Percentiles rank a stretch among this genome's conserved stretches.
Evolutionary conservation across 805 yeast genomes (phyloP).

Genomic region (Saccharomycopsis sp.): DNA sequence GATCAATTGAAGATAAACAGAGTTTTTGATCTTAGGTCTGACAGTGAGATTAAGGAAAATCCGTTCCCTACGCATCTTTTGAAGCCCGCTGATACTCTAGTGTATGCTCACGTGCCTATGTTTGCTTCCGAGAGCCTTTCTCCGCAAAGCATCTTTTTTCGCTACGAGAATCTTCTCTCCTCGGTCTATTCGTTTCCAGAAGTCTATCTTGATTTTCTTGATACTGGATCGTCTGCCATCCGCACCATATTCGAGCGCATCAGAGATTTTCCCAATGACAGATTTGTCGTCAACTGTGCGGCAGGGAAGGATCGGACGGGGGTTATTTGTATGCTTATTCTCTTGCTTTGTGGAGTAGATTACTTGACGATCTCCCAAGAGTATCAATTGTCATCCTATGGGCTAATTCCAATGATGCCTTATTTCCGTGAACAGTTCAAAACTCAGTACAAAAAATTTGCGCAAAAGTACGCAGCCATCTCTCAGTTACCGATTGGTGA

Average conservation of each 20-base stretch:
- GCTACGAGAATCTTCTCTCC: conserved; percentile 47
- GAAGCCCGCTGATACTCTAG: not conserved
- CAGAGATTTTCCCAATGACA: conserved; percentile 44
- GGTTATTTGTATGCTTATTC: conserved; percentile 57
- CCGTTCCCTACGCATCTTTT: conserved; percentile 8
- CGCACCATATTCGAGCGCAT: conserved; percentile 46
- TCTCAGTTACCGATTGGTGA: conserved; percentile 23
- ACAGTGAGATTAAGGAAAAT: conserved; percentile 42
- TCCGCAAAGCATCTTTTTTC: conserved; percentile 55
- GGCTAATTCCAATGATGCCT: conserved; percentile 46
- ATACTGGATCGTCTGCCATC: conserved; percentile 42
- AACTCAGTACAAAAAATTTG: conserved; percentile 30
- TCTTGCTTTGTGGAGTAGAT: conserved; percentile 60
- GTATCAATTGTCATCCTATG: conserved; percentile 67
- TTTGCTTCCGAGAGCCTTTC: conserved; percentile 42
- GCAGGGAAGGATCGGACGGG: conserved; percentile 90
- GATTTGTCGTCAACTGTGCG: conserved; percentile 60
- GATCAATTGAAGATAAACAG: conserved; percentile 37
- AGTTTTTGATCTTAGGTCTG: conserved; percentile 64
- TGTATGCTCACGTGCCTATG: conserved; percentile 18
- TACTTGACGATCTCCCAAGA: conserved; percentile 61
- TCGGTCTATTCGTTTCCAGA: conserved; percentile 57
- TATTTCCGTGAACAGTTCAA: conserved; percentile 32
- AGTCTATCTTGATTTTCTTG: conserved; percentile 55
- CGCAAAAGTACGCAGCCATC: conserved; percentile 23